phyloP scores from a whole-genome alignment of 2,329 filamentous ascomycete species.

The Colletotrichum salicis region DNA sequence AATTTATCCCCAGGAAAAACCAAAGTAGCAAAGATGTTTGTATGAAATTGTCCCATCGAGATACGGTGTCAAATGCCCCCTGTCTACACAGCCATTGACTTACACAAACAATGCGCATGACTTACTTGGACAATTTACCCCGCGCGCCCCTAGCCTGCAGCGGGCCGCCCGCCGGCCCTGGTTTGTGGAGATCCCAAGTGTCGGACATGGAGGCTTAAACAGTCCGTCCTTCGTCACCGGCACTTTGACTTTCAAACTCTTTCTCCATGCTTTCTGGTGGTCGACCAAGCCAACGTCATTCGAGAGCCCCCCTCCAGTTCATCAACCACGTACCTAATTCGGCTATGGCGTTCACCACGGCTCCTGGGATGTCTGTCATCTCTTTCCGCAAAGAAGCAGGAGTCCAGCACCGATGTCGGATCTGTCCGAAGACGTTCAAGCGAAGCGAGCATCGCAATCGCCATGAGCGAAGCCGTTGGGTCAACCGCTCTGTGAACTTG shows the following conservation, averaged over 20 bases:
- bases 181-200: not conserved
- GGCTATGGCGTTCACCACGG: not conserved
- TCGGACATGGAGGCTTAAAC: not conserved
- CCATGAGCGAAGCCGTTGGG: slow-evolving; percentile 4
- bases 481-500: too few relatives aligned
- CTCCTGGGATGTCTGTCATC: slow-evolving; percentile 7
- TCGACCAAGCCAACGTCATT: too few relatives aligned
- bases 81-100: too few relatives aligned
- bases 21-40: too few relatives aligned
- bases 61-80: too few relatives aligned
- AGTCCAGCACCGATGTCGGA: not conserved
- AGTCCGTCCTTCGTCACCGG: too few relatives aligned
- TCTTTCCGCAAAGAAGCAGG: slow-evolving; percentile 2
- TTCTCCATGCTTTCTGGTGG: too few relatives aligned
- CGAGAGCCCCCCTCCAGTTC: too few relatives aligned
- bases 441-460: slow-evolving; percentile 2
- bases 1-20: too few relatives aligned
- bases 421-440: not conserved
- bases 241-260: too few relatives aligned
- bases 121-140: not conserved
- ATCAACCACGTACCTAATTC: too few relatives aligned
- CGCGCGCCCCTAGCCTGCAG: not conserved
- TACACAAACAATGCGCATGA: not conserved
- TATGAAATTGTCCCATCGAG: too few relatives aligned
- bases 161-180: not conserved